Percentiles rank a stretch among this genome's conserved stretches.
phyloP scores from a whole-genome alignment of 2,329 filamentous ascomycete genomes.

The Pseudocercospora fuligena region DNA sequence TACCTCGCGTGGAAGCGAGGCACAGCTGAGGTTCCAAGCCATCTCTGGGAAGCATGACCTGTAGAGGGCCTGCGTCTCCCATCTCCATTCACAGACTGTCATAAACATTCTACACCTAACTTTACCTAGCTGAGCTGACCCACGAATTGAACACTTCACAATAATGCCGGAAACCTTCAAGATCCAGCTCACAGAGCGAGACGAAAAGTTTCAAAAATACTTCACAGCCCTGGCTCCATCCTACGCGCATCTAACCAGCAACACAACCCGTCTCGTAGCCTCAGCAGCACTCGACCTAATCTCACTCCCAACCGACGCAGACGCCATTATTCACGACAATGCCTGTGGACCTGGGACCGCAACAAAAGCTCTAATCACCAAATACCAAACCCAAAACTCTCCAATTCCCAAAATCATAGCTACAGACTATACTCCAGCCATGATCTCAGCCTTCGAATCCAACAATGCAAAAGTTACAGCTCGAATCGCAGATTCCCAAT shows the following conservation, averaged over 20 bases:
- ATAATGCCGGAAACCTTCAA: neutral
- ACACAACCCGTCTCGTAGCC: constrained; percentile 11
- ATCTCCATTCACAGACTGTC: too few species aligned
- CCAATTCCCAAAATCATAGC: neutral
- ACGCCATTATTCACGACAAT: constrained; percentile 8
- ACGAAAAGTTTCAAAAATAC: constrained; percentile 14
- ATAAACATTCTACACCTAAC: too few species aligned
- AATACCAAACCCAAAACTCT: neutral
- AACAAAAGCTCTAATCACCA: neutral
- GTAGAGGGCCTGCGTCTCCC: neutral
- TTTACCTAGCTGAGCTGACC: too few species aligned
- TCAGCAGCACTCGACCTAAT: constrained; percentile 3
- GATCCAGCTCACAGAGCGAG: neutral
- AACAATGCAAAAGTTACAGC: neutral
- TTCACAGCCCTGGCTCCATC: constrained; percentile 10
- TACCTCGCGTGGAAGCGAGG: too few species aligned
- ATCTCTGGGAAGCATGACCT: too few species aligned
- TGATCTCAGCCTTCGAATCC: neutral
- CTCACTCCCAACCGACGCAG: neutral
- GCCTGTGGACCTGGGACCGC: constrained; percentile 9
- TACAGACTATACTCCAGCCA: constrained; percentile 11
- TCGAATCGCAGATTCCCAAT: constrained; percentile 7
- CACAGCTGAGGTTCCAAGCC: too few species aligned
- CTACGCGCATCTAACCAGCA: constrained; percentile 10
- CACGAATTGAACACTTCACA: neutral